Conservation (phyloP, 768 basidiomycete genomes). For the Suillus hirtellus region DNA sequence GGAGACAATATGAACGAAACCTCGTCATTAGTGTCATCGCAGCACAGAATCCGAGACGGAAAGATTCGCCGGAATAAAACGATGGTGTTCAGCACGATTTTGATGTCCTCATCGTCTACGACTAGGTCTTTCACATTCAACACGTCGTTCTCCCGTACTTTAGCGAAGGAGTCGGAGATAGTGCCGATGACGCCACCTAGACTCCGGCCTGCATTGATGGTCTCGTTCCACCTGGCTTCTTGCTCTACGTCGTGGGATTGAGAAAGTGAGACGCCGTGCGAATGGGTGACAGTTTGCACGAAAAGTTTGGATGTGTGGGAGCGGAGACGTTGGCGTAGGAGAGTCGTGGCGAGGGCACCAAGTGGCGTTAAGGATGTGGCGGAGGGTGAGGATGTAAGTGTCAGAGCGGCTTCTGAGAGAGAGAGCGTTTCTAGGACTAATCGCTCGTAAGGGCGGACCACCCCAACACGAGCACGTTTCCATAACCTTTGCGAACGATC, state of each 20-base stretch:
- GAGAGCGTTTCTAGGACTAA: constrained; percentile 53
- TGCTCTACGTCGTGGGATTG: constrained; percentile 24
- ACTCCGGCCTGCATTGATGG: constrained; percentile 59
- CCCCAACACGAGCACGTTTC: constrained; percentile 35
- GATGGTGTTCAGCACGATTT: constrained; percentile 56
- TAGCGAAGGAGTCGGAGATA: constrained; percentile 57
- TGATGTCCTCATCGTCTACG: constrained; percentile 46
- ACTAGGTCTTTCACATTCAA: constrained; percentile 34
- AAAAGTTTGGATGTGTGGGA: constrained; percentile 57
- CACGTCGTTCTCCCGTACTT: constrained; percentile 48
- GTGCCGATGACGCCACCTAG: constrained; percentile 59
- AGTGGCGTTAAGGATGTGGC: constrained; percentile 38
- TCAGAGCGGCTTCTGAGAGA: constrained; percentile 53
- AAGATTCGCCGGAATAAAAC: constrained; percentile 66
- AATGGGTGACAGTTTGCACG: constrained; percentile 41
- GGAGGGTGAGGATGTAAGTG: constrained; percentile 29
- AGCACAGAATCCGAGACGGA: constrained; percentile 29
- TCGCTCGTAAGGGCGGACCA: constrained; percentile 47
- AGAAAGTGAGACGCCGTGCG: constrained; percentile 15
- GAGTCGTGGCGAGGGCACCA: constrained; percentile 48
- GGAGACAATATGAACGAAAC: constrained; percentile 51
- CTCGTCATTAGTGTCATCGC: constrained; percentile 23
- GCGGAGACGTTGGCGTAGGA: constrained; percentile 54
- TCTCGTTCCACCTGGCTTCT: constrained; percentile 43
- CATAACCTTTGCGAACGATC: constrained; percentile 48